Base-by-base conservation (phyloP, 116 monocot species). In the Thalassia testudinum region DNA sequence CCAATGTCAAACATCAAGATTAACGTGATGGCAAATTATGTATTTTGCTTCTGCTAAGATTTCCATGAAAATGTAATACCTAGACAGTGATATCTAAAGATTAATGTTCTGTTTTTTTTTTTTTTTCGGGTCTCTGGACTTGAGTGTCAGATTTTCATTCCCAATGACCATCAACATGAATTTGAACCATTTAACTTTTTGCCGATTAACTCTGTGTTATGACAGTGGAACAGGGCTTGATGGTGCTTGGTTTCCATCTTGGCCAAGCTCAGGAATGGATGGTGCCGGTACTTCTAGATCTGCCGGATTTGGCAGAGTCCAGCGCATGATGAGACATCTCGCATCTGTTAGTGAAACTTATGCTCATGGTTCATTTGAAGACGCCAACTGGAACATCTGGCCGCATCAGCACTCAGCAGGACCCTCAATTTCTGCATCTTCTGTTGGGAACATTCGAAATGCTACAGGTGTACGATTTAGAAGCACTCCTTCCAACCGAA, bases 291-390 rank as follows among this genome's bases (percentile, higher is more conserved):
- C 90, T 18, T 86, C 99, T 16, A 66, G 72, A 55, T 73, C 97
- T 19, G 75, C 61, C 47, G 78, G 99, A 18, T 66, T 99, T 21
- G 76, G 63, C 69, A 72, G 97, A 49, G 82, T 99, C 11, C 90
- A 90, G 71, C 58, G 85, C 79, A 99, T 99, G 90, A 80, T 99
- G 81, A 81, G 91, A 62, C 91, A 86, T 60, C 62, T 92, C 12
- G 67, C 86, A 42, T 79, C 91, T 34, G 79, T 77, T 16, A 49
- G 82, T 27, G 81, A 91, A 61, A 73, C 68, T 47, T 85, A 81
- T 53, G 56, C 72, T n/a, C 85, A 75, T 53, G 42, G 64, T 50
- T 50, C 70, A 0, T 37, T 66, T 12, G 82, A 82, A 52, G 70
- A 76, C 56, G 26, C 71, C 25, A 4, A 70, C 29, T 92, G 91